These are phyloP conservation scores for Candida jianshihensis DNA, from an alignment of 805 yeast species.

Conservation along the genomic window DNA sequence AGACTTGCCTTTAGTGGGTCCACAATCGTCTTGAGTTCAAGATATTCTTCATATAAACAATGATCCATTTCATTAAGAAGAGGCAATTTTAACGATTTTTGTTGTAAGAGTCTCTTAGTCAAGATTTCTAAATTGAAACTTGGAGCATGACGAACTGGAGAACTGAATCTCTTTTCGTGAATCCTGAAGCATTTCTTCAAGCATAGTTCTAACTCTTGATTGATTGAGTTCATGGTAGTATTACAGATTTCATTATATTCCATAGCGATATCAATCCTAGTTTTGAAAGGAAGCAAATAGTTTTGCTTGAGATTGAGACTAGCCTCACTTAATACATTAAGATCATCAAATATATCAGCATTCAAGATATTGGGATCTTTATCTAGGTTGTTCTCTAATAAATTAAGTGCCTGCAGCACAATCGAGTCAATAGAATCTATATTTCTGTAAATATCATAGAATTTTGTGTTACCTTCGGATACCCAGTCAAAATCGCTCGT, in stretches of 20 bases:
- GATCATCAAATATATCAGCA: slow-evolving; percentile 19
- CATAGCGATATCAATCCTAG: slow-evolving; percentile 30
- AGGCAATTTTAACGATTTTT: slow-evolving; percentile 30
- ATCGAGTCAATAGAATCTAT: slow-evolving; percentile 29
- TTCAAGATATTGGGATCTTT: slow-evolving; percentile 21
- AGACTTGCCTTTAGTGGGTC: slow-evolving; percentile 48
- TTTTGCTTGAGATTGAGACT: slow-evolving; percentile 22
- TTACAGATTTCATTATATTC: slow-evolving; percentile 38
- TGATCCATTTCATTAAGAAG: slow-evolving; percentile 32
- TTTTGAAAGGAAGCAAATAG: slow-evolving; percentile 23
- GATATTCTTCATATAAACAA: slow-evolving; percentile 34
- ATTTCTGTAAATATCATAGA: slow-evolving; percentile 25
- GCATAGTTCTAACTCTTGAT: slow-evolving; percentile 31
- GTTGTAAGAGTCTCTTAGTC: slow-evolving; percentile 24
- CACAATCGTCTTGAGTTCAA: slow-evolving; percentile 33
- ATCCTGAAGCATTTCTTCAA: slow-evolving; percentile 29
- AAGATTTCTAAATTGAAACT: slow-evolving; percentile 28
- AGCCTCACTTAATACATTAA: slow-evolving; percentile 27
- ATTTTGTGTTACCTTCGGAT: slow-evolving; percentile 26
- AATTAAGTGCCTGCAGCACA: slow-evolving; percentile 28
- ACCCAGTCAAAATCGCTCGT: slow-evolving; percentile 24
- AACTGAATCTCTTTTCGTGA: slow-evolving; percentile 30
- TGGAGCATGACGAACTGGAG: slow-evolving; percentile 35
- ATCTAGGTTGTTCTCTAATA: slow-evolving; percentile 26
- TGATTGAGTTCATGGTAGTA: slow-evolving; percentile 35